Base-by-base conservation (phyloP, 202 grass and related monocot species). In the Sporobolus alterniflorus region DNA sequence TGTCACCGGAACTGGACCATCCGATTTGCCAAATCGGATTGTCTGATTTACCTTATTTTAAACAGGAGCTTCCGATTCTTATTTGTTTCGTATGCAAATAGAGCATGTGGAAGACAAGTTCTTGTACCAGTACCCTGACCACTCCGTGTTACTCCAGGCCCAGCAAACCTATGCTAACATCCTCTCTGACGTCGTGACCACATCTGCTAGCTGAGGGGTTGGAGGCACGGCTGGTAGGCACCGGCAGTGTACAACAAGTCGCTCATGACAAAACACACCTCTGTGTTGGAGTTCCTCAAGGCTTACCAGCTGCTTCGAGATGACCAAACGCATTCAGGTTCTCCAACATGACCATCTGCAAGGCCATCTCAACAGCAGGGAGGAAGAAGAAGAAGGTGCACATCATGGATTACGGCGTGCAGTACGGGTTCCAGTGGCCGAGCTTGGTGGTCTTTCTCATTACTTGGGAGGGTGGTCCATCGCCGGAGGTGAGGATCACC, bases 41-140 rank as follows among this genome's bases (percentile, higher is more conserved):
- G n/a, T n/a, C n/a, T n/a, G n/a, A n/a, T n/a, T n/a, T n/a, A n/a
- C n/a, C n/a, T n/a, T n/a, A n/a, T n/a, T n/a, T n/a, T n/a, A n/a
- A n/a, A n/a, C n/a, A n/a, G n/a, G n/a, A n/a, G n/a, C n/a, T n/a
- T n/a, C n/a, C n/a, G n/a, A n/a, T n/a, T n/a, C n/a, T n/a, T n/a
- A n/a, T n/a, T n/a, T n/a, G n/a, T n/a, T n/a, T n/a, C n/a, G 36
- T 97, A 42, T 89, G 90, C 91, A 91, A 97, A 72, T 91, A 94
- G 20, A 76, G 94, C 15, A 55, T 70, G 18, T 70, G 18, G 85
- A 82, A 6, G 66, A 77, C 11, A 43, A 69, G 13, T 31, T 83
- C 44, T 28, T 77, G 26, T 77, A 63, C 66, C 64, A 65, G 29
- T 33, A 54, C 34, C 22, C 33, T 13, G 54, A 88, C 31, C 73